A percentile compares a stretch with the other conserved stretches of the same genome.
phyloP scores from a whole-genome alignment of 768 basidiomycete genomes.

The Krasilnikovozyma curviuscula region DNA sequence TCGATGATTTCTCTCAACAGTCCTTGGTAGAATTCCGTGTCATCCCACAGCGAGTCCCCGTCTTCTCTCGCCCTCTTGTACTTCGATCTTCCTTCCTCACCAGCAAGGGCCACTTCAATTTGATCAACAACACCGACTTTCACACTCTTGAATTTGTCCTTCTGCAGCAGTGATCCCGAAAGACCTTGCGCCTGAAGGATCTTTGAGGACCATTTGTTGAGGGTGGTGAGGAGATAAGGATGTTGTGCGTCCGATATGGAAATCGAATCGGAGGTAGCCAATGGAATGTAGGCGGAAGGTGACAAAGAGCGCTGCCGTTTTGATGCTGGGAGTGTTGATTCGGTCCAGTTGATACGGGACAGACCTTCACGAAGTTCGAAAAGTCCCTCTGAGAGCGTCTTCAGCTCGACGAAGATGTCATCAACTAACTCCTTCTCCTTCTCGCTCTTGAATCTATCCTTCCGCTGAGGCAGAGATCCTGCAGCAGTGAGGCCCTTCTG shows the following conservation, averaged over 20 bases:
- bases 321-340: not conserved
- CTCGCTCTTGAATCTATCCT: not conserved
- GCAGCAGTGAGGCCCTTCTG: constrained; percentile 4
- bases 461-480: not conserved
- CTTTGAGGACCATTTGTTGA: constrained; percentile 89
- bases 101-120: constrained; percentile 48
- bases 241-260: constrained; percentile 8
- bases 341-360: not conserved
- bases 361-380: constrained; percentile 11
- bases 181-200: constrained; percentile 79
- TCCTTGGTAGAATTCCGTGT: constrained; percentile 84
- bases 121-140: constrained; percentile 45
- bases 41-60: constrained; percentile 35
- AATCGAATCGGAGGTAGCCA: constrained; percentile 4
- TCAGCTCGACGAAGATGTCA: not conserved
- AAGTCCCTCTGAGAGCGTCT: constrained; percentile 6
- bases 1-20: constrained; percentile 82
- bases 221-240: constrained; percentile 33
- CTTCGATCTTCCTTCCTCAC: constrained; percentile 9
- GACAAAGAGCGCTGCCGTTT: constrained; percentile 3
- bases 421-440: not conserved
- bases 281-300: not conserved
- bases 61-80: constrained; percentile 13
- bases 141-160: constrained; percentile 38
- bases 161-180: constrained; percentile 42